Evolutionary conservation across 1,139 yeast genomes (phyloP).

Genomic region (Diutina ranongensis): DNA sequence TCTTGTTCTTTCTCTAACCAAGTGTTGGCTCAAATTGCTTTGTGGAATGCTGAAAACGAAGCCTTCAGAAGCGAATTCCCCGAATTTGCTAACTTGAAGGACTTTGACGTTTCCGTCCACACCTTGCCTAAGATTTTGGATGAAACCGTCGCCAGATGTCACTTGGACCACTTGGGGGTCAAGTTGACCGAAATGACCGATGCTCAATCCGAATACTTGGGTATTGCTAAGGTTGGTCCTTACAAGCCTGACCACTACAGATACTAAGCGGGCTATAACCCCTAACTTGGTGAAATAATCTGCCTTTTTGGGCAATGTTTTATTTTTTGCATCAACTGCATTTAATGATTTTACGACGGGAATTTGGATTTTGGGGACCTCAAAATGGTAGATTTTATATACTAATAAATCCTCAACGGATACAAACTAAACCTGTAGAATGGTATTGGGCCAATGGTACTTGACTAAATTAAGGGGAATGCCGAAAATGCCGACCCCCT

Average conservation of each 20-base stretch:
- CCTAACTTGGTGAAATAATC: not conserved
- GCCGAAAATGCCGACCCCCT: no score
- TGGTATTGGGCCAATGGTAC: no score
- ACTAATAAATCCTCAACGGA: slow-evolving; percentile 6
- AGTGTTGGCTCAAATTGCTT: slow-evolving; percentile 98
- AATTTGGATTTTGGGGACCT: slow-evolving; percentile 5
- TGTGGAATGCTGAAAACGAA: slow-evolving; percentile 80
- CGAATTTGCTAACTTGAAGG: slow-evolving; percentile 90
- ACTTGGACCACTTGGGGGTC: slow-evolving; percentile 91
- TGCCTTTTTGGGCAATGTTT: slow-evolving; percentile 11
- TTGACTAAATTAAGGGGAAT: no score
- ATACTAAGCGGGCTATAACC: slow-evolving; percentile 50
- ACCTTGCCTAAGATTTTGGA: slow-evolving; percentile 97
- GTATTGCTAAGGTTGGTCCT: slow-evolving; percentile 91
- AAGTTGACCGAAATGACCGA: slow-evolving; percentile 67
- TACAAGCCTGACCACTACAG: slow-evolving; percentile 98
- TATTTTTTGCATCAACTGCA: slow-evolving; percentile 40
- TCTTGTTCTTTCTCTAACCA: slow-evolving; percentile 99
- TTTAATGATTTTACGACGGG: slow-evolving; percentile 18
- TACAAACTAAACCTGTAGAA: no score
- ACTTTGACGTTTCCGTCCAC: slow-evolving; percentile 89
- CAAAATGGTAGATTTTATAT: slow-evolving; percentile 5
- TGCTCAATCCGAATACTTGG: slow-evolving; percentile 92
- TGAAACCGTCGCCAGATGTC: slow-evolving; percentile 98
- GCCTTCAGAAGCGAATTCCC: slow-evolving; percentile 73